These are phyloP conservation scores for Xerophyta viscosa DNA, from an alignment of 106 monocot species.

Conservation along the genomic window DNA sequence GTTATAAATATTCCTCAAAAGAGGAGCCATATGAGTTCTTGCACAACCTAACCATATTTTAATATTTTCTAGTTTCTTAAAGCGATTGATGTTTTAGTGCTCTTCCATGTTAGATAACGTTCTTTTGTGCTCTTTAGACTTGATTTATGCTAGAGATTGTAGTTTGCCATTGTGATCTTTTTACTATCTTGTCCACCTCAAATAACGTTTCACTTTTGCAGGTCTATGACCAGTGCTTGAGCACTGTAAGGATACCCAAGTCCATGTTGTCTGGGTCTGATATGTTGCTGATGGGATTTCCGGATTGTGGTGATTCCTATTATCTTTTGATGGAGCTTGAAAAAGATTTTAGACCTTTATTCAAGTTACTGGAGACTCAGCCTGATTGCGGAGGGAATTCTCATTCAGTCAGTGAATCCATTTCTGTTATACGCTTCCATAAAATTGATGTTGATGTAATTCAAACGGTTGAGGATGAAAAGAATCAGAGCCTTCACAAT, in stretches of 20 bases:
- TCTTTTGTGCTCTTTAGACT: no score
- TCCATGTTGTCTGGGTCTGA: slow-evolving; percentile 52
- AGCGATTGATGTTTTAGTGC: no score
- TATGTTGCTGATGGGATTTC: slow-evolving; percentile 73
- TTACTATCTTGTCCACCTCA: no score
- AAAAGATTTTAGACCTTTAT: slow-evolving; percentile 75
- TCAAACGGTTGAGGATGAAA: slow-evolving; percentile 65
- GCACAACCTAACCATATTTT: no score
- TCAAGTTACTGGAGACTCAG: slow-evolving; percentile 72
- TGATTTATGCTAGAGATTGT: no score
- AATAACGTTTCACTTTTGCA: slow-evolving; percentile 15
- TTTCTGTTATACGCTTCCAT: slow-evolving; percentile 37
- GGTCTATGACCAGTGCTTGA: slow-evolving; percentile 75
- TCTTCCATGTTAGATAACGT: no score
- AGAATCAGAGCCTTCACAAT: slow-evolving; percentile 61
- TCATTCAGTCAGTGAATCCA: slow-evolving; percentile 34
- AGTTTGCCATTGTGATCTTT: no score
- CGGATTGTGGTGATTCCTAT: slow-evolving; percentile 72
- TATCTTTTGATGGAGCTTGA: slow-evolving; percentile 90
- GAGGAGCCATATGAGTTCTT: no score
- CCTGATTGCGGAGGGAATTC: slow-evolving; percentile 39
- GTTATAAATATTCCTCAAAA: no score
- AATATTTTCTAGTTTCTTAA: no score
- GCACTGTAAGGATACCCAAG: slow-evolving; percentile 62
- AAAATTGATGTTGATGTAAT: slow-evolving; percentile 71